Conservation (phyloP, 2,329 filamentous ascomycete genomes). For the Sphaerostilbella broomeana region DNA sequence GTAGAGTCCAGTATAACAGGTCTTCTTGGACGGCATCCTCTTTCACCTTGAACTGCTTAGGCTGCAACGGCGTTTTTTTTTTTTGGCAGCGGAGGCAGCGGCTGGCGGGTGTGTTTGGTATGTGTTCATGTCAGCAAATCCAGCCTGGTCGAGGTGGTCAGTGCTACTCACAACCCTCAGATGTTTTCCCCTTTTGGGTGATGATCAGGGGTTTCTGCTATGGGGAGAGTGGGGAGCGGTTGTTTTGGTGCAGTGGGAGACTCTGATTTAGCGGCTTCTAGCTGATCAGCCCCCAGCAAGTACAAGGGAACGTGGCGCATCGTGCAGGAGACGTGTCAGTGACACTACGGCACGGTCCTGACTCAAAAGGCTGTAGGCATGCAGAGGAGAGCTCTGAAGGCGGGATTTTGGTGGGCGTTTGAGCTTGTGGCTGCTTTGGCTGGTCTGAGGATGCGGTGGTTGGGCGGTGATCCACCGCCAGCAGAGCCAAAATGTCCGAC, state of each 20-base stretch:
- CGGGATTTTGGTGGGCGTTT: background rate
- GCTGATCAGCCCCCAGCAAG: background rate
- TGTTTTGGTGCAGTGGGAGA: background rate
- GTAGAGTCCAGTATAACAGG: no score
- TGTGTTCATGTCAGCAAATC: no score
- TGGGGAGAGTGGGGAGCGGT: no score
- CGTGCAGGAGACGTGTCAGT: constrained; percentile 11
- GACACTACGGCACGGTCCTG: constrained; percentile 13
- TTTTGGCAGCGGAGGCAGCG: background rate
- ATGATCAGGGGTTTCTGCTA: constrained; percentile 13
- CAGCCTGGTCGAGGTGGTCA: no score
- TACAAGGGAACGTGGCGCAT: constrained; percentile 12
- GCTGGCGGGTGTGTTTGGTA: no score
- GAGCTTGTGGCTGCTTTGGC: background rate
- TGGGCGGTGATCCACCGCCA: background rate
- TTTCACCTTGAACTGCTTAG: no score
- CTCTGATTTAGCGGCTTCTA: background rate
- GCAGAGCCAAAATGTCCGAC: constrained; percentile 6
- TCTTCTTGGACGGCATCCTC: no score
- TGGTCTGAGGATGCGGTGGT: constrained; percentile 5
- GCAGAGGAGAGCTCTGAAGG: background rate
- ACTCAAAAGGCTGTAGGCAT: constrained; percentile 9
- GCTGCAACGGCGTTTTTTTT: background rate
- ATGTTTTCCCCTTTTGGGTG: constrained; percentile 5
- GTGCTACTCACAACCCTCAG: constrained; percentile 2